A percentile compares a stretch with the other conserved stretches of the same genome.
These are phyloP conservation scores for Podosphaera aphanis DNA, from an alignment of 2,329 filamentous ascomycete genomes.

Conservation along the genomic window DNA sequence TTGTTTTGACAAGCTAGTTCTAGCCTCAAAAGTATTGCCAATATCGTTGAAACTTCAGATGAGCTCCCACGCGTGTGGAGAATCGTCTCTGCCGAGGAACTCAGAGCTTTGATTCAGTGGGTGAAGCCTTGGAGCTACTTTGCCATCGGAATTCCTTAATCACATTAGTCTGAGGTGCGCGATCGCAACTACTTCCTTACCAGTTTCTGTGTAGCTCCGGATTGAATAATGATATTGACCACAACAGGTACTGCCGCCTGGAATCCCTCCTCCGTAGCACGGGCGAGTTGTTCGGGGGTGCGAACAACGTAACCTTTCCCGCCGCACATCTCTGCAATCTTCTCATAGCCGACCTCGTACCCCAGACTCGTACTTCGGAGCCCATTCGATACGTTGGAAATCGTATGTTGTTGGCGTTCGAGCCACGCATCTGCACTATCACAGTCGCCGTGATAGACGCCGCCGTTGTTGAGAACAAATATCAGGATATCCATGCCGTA, in stretches of 20 bases:
- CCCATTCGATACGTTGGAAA: constrained; percentile 14
- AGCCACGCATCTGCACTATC: constrained; percentile 20
- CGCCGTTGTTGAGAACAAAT: constrained; percentile 31
- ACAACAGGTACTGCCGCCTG: constrained; percentile 23
- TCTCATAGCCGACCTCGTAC: constrained; percentile 31
- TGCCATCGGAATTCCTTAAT: constrained; percentile 15
- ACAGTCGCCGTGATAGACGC: constrained; percentile 24
- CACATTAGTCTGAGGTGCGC: neutral
- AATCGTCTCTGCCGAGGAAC: neutral
- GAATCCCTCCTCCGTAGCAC: constrained; percentile 27
- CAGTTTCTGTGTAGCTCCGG: constrained; percentile 21
- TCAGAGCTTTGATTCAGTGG: neutral
- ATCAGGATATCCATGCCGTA: constrained; percentile 30
- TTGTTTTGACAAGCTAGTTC: too few relatives aligned
- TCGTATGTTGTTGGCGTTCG: constrained; percentile 20
- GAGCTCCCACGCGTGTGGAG: too few relatives aligned
- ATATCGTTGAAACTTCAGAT: too few relatives aligned
- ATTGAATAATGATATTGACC: constrained; percentile 31
- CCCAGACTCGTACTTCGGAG: constrained; percentile 26
- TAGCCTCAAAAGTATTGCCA: too few relatives aligned
- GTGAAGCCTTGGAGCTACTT: constrained; percentile 4
- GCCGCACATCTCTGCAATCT: constrained; percentile 29
- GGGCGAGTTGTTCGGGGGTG: constrained; percentile 26
- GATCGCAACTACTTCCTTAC: constrained; percentile 7
- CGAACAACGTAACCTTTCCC: constrained; percentile 27